phyloP scores from a whole-genome alignment of 148 eudicot genomes.

The Dianthus caryophyllus region DNA sequence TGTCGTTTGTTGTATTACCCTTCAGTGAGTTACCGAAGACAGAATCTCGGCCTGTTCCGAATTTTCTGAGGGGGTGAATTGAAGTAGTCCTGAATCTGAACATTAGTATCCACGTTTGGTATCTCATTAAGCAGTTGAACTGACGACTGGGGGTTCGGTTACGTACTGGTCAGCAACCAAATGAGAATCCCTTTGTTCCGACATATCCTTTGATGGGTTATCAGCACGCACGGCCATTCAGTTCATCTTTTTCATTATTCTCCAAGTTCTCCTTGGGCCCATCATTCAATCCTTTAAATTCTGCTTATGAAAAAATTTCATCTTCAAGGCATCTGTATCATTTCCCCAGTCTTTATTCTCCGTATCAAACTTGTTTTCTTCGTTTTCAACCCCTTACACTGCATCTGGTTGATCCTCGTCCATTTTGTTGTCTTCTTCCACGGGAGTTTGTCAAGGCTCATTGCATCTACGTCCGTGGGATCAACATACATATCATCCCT shows the following conservation, averaged over 20 bases:
- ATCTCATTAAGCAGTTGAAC: slow-evolving; percentile 38
- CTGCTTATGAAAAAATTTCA: slow-evolving; percentile 41
- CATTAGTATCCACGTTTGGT: slow-evolving; percentile 30
- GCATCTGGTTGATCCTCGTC: slow-evolving; percentile 45
- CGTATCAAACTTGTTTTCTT: slow-evolving; percentile 37
- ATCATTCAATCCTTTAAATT: slow-evolving; percentile 38
- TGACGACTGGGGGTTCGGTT: slow-evolving; percentile 40
- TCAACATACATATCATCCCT: slow-evolving; percentile 58
- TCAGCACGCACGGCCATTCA: slow-evolving; percentile 34
- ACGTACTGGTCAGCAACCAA: slow-evolving; percentile 22
- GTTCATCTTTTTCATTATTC: slow-evolving; percentile 38
- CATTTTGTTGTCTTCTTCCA: slow-evolving; percentile 44
- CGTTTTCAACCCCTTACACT: slow-evolving; percentile 39
- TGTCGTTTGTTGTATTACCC: slow-evolving; percentile 48
- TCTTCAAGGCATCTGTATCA: slow-evolving; percentile 26
- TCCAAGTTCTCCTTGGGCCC: slow-evolving; percentile 31
- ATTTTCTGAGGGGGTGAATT: slow-evolving; percentile 52
- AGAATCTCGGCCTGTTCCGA: slow-evolving; percentile 46
- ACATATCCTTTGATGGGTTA: slow-evolving; percentile 37
- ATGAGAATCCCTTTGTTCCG: slow-evolving; percentile 32
- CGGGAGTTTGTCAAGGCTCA: slow-evolving; percentile 42
- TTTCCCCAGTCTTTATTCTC: slow-evolving; percentile 38
- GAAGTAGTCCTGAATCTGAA: slow-evolving; percentile 52
- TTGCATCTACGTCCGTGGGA: slow-evolving; percentile 47
- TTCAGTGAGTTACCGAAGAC: slow-evolving; percentile 50